Base-by-base conservation (phyloP, 805 yeast genomes). In the Yamadazyma endophytica region DNA sequence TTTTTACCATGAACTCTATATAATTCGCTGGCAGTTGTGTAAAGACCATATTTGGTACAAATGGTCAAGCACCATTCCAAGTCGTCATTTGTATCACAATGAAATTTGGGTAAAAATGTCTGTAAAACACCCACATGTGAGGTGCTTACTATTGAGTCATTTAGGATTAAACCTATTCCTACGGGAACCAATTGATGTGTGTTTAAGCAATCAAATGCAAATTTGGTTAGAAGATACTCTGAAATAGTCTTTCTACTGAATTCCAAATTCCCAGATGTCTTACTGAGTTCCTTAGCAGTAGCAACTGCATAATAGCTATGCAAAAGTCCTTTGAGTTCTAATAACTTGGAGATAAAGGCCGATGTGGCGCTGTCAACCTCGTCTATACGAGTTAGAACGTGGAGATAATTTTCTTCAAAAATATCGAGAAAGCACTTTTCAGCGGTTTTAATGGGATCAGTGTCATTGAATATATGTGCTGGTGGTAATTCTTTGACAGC, bases 21-120 rank as follows among this genome's bases (percentile, higher is more conserved):
- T 3, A 83, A 60, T 19, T 68, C 61, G 35, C 68, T 67, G 0
- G 83, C 76, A 9, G 83, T 77, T 6, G 68, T 57, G n/a, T 76
- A 65, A 24, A 82, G 52, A 44, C 72, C 74, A 50, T 82, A 63
- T 43, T 79, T 70, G 9, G 88, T 83, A 58, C 90, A 82, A 4
- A 83, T 63, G 2, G 85, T 73, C 31, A 83, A 58, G 26, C 80
- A 73, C 90, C 90, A 83, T 52, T 83, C 92, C 39, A 81, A 66
- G 49, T 83, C 94, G 50, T 82, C 89, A 47, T 79, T 81, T 6
- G 79, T 78, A 32, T 69, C 58, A 46, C 77, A 78, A 26, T 77
- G 65, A 48, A 64, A 82, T 14, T 67, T 68, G 4, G 86, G 85
- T 21, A 83, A 56, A 28, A 74, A 66, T 37, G 75, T 78, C 4